Evolutionary conservation across 371 early-diverging fungal species (phyloP).

Genomic region (Caulochytrium protostelioides): DNA sequence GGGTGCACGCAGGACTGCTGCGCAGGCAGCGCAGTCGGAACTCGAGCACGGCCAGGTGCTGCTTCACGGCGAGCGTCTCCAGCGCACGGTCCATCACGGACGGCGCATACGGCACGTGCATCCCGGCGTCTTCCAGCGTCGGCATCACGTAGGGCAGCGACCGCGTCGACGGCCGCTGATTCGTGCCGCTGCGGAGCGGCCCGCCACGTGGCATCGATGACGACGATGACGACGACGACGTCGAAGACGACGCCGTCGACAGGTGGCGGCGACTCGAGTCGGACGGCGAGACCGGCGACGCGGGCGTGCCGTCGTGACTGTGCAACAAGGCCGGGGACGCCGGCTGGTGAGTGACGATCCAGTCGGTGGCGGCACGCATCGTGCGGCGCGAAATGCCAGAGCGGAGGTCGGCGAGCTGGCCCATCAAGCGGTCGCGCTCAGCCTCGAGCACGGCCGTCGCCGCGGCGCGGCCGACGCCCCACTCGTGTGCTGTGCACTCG

Average conservation of each 20-base stretch:
- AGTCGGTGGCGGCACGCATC: conserved; percentile 51
- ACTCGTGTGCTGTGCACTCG: conserved; percentile 73
- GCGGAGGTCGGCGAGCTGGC: conserved; percentile 46
- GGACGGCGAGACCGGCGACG: conserved; percentile 1
- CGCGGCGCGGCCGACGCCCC: conserved; percentile 66
- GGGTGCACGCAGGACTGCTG: conserved; percentile 45
- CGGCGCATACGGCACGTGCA: conserved; percentile 34
- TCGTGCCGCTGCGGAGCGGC: conserved; percentile 13
- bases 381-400: conserved; percentile 51
- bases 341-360: not conserved
- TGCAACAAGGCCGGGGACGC: not conserved
- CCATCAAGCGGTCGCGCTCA: conserved; percentile 49
- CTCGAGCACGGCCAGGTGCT: conserved; percentile 49
- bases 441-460: conserved; percentile 49
- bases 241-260: no score
- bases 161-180: conserved; percentile 4
- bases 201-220: conserved; percentile 10
- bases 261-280: no score
- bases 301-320: not conserved
- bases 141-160: not conserved
- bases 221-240: no score
- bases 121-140: conserved; percentile 8
- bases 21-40: conserved; percentile 55
- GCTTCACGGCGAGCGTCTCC: conserved; percentile 49
- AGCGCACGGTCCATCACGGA: conserved; percentile 55